Percentiles rank a stretch among this genome's conserved stretches.
phyloP scores from a whole-genome alignment of 352 stramenopile genomes.

The Phytophthora lateralis region DNA sequence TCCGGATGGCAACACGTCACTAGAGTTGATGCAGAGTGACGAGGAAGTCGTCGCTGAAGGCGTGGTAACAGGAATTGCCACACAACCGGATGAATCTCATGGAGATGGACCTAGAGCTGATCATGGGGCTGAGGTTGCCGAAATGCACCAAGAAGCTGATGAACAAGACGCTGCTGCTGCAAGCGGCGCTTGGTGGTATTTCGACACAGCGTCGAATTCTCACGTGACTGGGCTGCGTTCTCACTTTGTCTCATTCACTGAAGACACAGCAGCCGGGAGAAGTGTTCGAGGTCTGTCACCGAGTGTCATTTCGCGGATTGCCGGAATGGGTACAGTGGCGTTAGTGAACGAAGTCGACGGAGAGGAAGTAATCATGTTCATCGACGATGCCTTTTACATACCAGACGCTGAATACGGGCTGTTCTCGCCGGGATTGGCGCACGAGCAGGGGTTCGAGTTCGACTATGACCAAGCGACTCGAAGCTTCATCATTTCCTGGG shows the following conservation, averaged over 20 bases:
- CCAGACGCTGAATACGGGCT: slow-evolving; percentile 3
- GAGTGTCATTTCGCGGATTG: slow-evolving; percentile 1
- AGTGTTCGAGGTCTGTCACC: slow-evolving; percentile 3
- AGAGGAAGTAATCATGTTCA: slow-evolving; percentile 4
- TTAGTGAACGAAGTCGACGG: slow-evolving; percentile 4
- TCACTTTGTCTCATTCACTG: slow-evolving; percentile 5
- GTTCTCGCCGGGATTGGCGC: slow-evolving; percentile 3
- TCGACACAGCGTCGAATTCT: slow-evolving; percentile 7
- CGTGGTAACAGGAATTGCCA: background rate
- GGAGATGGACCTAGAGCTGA: background rate
- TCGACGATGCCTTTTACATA: slow-evolving; percentile 13
- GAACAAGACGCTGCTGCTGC: background rate
- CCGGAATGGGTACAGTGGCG: background rate
- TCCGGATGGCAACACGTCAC: slow-evolving; percentile 6
- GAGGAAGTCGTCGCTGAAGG: background rate
- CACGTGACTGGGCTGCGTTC: slow-evolving; percentile 7
- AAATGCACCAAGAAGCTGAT: background rate
- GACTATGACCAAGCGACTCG: background rate
- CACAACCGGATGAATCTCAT: background rate
- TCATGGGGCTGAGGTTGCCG: slow-evolving; percentile 1
- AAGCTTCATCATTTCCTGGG: slow-evolving; percentile 1
- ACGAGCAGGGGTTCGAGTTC: slow-evolving; percentile 14
- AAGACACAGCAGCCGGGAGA: background rate
- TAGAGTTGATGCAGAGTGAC: background rate
- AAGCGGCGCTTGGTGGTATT: slow-evolving; percentile 5